phyloP scores from a whole-genome alignment of 1,284 basidiomycete genomes.

The Earliella scabrosa region DNA sequence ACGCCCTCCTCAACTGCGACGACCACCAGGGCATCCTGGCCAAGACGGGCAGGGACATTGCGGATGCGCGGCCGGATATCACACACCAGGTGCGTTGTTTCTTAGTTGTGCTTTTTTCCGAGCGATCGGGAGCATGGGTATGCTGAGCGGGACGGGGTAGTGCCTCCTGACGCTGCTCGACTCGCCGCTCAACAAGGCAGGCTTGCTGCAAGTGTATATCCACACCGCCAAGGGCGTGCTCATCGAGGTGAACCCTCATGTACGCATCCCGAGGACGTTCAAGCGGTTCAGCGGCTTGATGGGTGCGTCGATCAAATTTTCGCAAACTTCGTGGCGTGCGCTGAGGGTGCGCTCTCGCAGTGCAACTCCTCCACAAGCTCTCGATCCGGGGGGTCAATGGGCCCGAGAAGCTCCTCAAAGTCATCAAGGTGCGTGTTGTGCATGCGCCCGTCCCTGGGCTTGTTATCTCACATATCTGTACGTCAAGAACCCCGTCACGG shows the following conservation, averaged over 20 bases:
- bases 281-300: conserved; percentile 98
- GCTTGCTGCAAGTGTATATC: conserved; percentile 96
- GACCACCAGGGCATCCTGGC: conserved; percentile 99
- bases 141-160: conserved; percentile 41
- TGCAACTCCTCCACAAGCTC: conserved; percentile 96
- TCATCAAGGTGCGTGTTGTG: conserved; percentile 77
- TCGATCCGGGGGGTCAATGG: conserved; percentile 96
- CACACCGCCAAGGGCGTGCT: conserved; percentile 97
- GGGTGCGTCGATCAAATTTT: conserved; percentile 62
- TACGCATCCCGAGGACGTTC: conserved; percentile 97
- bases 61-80: conserved; percentile 97
- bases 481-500: conserved; percentile 88
- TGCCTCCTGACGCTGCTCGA: conserved; percentile 97
- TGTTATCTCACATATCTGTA: conserved; percentile 6
- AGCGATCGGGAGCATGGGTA: neutral
- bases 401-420: conserved; percentile 94
- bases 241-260: conserved; percentile 98
- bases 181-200: conserved; percentile 98
- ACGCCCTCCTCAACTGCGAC: conserved; percentile 97
- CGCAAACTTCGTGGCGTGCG: neutral
- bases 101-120: neutral
- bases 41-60: conserved; percentile 97
- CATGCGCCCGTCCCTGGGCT: neutral
- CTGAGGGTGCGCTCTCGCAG: conserved; percentile 44
- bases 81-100: conserved; percentile 85